Percentiles rank a stretch among this genome's conserved stretches.
These are phyloP conservation scores for Citrullus colocynthis DNA, from an alignment of 306 rosid genomes.

Conservation along the genomic window DNA sequence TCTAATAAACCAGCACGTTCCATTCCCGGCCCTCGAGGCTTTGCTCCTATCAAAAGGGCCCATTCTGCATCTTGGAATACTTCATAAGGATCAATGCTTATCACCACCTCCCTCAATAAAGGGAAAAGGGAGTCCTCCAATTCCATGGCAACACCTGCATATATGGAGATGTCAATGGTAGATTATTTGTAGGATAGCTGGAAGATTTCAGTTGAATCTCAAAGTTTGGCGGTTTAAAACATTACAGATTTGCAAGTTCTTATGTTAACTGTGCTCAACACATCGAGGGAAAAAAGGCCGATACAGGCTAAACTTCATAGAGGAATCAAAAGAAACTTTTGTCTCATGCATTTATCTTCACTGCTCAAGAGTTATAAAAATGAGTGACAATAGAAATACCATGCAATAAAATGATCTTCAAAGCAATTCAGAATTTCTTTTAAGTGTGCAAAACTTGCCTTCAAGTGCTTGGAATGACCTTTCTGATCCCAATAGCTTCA, in stretches of 20 bases:
- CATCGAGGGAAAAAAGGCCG: neutral
- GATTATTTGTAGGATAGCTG: neutral
- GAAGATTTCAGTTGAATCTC: neutral
- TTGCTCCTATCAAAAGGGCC: constrained; percentile 94
- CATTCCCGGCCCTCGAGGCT: constrained; percentile 98
- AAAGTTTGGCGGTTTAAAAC: neutral
- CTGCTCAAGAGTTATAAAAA: too few relatives aligned
- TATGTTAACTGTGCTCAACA: neutral
- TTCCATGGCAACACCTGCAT: constrained; percentile 96
- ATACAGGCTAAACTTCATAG: neutral
- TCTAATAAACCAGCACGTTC: constrained; percentile 84
- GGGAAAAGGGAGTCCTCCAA: constrained; percentile 93
- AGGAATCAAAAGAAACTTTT: neutral
- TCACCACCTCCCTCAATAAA: constrained; percentile 72
- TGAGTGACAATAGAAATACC: neutral
- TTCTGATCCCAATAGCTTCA: constrained; percentile 87
- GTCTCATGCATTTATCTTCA: neutral
- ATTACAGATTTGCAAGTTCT: neutral
- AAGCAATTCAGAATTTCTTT: neutral
- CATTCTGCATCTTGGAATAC: constrained; percentile 94
- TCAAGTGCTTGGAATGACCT: constrained; percentile 88
- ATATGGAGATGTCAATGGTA: neutral
- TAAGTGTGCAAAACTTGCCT: constrained; percentile 27
- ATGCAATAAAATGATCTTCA: neutral
- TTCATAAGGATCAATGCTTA: constrained; percentile 80